Base-by-base conservation (phyloP, 116 monocot species). In the Cymodocea nodosa region DNA sequence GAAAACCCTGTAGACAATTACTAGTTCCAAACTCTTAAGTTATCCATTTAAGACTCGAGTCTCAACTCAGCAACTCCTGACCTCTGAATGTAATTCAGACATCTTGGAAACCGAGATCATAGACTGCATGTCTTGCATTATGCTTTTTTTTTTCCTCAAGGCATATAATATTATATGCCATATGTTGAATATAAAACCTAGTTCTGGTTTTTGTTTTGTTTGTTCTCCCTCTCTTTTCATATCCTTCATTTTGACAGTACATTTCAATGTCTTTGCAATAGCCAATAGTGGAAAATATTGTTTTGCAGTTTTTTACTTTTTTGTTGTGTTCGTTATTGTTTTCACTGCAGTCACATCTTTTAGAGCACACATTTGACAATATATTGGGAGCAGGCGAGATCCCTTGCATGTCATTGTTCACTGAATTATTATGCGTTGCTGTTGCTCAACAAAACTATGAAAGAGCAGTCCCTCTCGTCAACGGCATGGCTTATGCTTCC, bases 341-440 rank as follows among this genome's bases (percentile, higher is more conserved):
- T 80, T 62, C 1, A 73, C 23, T 80, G 60, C 72, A 99, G 98
- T 76, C 75, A 53, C 81, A 86, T 84, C 72, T 99, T 57, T 70
- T 99, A 66, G 98, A 99, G 61, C 98, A 99, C 81, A 89, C 84
- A 71, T 84, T 92, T 78, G 82, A 92, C 51, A 63, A 75, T 12
- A 71, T 81, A 40, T 72, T 99, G 20, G 92, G 89, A 75, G 67
- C 62, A 19, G 98, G 84, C 50, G 79, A 89, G 19, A 69, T 89
- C 17, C 98, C 98, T 68, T 66, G 78, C 63, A 15, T 69, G 18
- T 76, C 84, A 4, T 56, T 99, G 24, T 92, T 99, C 67, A 75
- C 67, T 22, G 92, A 92, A 77, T 73, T 86, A 77, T 60, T 99
- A 70, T 84, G 80, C 63, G 79, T 84, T 23, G 54, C 73, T 9